Conservation (phyloP, 768 basidiomycete genomes). For the Xerocomellus dryophilus region DNA sequence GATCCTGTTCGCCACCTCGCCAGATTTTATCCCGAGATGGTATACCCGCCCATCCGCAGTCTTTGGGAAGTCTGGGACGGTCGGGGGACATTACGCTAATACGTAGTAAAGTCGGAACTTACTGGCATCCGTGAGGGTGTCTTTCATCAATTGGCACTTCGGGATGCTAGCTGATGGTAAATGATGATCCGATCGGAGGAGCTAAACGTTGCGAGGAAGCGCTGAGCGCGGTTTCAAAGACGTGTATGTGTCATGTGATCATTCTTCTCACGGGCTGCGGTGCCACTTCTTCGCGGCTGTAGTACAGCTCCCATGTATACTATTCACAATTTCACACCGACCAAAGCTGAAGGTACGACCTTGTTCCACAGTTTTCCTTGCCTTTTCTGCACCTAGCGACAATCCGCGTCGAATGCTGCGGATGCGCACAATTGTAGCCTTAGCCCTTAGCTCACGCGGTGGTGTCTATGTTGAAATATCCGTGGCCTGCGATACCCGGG, state of each 20-base stretch:
- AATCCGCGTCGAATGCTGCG: not conserved
- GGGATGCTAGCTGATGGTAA: not conserved
- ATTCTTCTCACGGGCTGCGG: too few relatives aligned
- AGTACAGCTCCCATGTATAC: too few relatives aligned
- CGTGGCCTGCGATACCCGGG: not conserved
- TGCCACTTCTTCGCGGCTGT: too few relatives aligned
- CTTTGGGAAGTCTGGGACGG: conserved; percentile 64
- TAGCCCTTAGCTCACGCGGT: too few relatives aligned
- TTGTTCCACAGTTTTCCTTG: not conserved
- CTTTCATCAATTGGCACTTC: conserved; percentile 47
- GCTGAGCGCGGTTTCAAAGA: not conserved
- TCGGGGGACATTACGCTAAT: not conserved
- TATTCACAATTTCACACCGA: not conserved
- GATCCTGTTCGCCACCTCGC: conserved; percentile 80
- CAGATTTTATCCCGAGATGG: conserved; percentile 70
- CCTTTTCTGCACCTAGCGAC: not conserved
- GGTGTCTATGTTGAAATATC: not conserved
- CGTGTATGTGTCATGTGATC: not conserved
- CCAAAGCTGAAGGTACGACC: not conserved
- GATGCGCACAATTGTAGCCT: not conserved
- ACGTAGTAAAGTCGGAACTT: conserved; percentile 29
- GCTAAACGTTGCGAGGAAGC: not conserved
- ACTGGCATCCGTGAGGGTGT: conserved; percentile 66
- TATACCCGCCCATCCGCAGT: conserved; percentile 73
- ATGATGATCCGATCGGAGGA: not conserved